Evolutionary conservation across 495 filamentous ascomycete species (phyloP), one percentile per base, ranked within the genome.

Genomic region (Massariosphaeria phaeospora): DNA sequence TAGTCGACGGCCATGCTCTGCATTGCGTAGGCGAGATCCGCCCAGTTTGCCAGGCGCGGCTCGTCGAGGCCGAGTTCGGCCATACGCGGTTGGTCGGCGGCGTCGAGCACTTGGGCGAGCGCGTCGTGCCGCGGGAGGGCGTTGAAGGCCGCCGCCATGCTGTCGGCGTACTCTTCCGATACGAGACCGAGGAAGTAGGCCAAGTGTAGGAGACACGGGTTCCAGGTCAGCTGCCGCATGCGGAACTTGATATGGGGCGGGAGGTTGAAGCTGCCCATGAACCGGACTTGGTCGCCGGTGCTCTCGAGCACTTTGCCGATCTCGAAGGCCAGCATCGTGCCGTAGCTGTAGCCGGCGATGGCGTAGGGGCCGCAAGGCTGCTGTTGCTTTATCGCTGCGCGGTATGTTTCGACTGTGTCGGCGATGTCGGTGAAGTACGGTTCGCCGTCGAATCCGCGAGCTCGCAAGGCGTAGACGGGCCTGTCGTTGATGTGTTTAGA

Each of bases 351-450:
- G 4, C 81, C 81, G 0, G 75, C 75, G 1, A 84, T 47, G 2
- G 75, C 73, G 55, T 84, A 83, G 0, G 80, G 79, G 3, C 81
- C 80, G 0, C 61, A n/a, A 0, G 78, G 78, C 59, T 83, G 79
- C 2, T 50, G 43, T 21, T 43, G 12, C 20, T 71, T 72, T 52
- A 84, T 73, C 5, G 73, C 71, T 0, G 33, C 31, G 29, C 64
- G 51, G 60, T 82, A 84, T 0, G 67, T 73, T 0, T 48, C 43
- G 25, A 73, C 55, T 11, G 55, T 45, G 29, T 78, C 73, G 1
- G 59, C 42, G 13, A 79, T 59, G 6, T 31, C 52, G 1, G 20
- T 23, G 51, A 80, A 78, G 3, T 42, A 59, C 1, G 34, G 12
- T 48, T 79, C 67, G 31, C 66, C 39, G 29, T 79, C 65, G 64